Evolutionary conservation across 495 filamentous ascomycete genomes (phyloP).

Genomic region (Tuber borchii): DNA sequence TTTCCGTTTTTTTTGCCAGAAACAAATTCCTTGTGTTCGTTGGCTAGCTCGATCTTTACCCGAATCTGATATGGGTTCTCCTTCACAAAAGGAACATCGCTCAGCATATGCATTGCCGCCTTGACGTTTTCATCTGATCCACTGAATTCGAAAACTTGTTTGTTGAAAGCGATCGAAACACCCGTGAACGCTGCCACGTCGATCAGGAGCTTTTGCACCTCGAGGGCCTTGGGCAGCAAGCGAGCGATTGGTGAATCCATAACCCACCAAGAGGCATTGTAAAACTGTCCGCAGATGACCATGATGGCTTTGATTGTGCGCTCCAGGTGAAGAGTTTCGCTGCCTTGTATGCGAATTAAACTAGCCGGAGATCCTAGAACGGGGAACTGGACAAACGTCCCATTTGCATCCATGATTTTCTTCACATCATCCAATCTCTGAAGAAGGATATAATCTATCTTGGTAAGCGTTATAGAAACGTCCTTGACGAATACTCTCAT

Average conservation of each 20-base stretch:
- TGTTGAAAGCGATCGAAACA: constrained; percentile 89
- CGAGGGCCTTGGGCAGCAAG: constrained; percentile 61
- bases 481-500: constrained; percentile 88
- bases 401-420: constrained; percentile 95
- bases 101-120: constrained; percentile 82
- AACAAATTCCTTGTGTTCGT: constrained; percentile 99
- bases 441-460: constrained; percentile 88
- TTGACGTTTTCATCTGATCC: constrained; percentile 95
- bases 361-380: constrained; percentile 71
- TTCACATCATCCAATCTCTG: constrained; percentile 89
- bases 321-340: constrained; percentile 86
- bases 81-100: constrained; percentile 82
- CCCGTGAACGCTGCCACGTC: constrained; percentile 95
- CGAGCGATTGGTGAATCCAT: constrained; percentile 60
- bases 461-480: constrained; percentile 72
- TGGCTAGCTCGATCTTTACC: constrained; percentile 96
- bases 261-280: constrained; percentile 94
- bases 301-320: constrained; percentile 91
- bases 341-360: constrained; percentile 79
- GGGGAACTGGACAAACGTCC: constrained; percentile 85
- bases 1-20: constrained; percentile 99
- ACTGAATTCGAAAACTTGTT: constrained; percentile 84
- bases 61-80: constrained; percentile 84
- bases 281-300: constrained; percentile 92
- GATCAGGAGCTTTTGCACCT: constrained; percentile 81